Evolutionary conservation across 257 asterid genomes (phyloP), one percentile per base, ranked within the genome.

Genomic region (Orobanche coerulescens): DNA sequence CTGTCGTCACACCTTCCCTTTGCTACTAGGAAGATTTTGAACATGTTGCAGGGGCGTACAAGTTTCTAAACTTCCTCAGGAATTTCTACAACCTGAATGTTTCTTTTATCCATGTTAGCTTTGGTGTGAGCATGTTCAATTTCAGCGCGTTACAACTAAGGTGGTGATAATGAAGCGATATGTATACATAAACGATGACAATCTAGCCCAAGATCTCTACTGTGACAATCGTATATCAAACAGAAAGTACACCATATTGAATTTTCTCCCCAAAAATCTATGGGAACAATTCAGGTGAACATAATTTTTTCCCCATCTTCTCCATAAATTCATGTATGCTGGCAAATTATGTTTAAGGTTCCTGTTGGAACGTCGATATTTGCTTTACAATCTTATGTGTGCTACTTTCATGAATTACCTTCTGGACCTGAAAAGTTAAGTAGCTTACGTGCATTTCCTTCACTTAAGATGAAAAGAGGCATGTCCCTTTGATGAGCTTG

Each of bases 261-360:
- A 93, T 72, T 93, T 93, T 79, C 86, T 93, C 40, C 98, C 98
- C 42, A 93, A 93, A 73, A 93, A 93, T 74, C 85, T 93, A 73
- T 86, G 91, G 97, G 98, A 93, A 53, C 98, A 93, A 58, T 93
- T 93, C 95, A 93, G 98, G 98, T 88, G 50, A 66, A 63, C 65
- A 46, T 44, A 10, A 1, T 11, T 62, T 18, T 51, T 44, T 53
- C 61, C 65, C 51, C 53, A n/a, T 28, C 2, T 5, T 40, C 20
- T 55, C 44, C 54, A 2, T 15, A 59, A 51, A 20, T 22, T 67
- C 39, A 37, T 69, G 68, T 42, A 23, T 65, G 26, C 62, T 31
- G 7, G 44, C 8, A 40, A 47, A 39, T 39, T 62, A 6, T 12
- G 62, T 50, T 58, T 20, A 52, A 6, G 53, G 26, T n/a, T 47